Percentiles rank a stretch among this genome's conserved stretches.
Conservation (phyloP, 352 stramenopile genomes). For the Pythium sukuiense region DNA sequence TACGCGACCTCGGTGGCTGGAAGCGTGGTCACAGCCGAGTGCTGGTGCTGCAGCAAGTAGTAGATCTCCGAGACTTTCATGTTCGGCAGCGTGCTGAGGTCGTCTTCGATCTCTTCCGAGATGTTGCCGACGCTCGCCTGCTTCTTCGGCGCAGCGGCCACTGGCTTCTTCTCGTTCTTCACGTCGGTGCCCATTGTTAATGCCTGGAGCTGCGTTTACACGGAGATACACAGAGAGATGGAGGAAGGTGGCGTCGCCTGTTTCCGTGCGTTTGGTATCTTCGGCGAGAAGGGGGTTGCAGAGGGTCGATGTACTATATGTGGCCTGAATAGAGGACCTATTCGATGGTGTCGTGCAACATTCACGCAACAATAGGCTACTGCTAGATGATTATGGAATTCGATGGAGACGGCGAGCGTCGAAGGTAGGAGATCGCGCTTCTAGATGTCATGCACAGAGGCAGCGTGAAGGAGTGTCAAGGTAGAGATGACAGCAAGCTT, state of each 20-base stretch:
- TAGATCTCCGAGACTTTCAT: slow-evolving; percentile 77
- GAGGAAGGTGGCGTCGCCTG: background rate
- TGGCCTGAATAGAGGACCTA: background rate
- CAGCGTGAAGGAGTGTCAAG: background rate
- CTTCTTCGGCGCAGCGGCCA: slow-evolving; percentile 45
- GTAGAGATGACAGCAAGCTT: background rate
- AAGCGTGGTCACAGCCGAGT: slow-evolving; percentile 40
- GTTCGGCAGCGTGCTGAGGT: slow-evolving; percentile 72
- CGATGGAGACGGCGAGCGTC: background rate
- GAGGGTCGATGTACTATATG: slow-evolving; percentile 2
- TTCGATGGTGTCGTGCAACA: background rate
- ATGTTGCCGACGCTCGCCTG: slow-evolving; percentile 81
- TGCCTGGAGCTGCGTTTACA: background rate
- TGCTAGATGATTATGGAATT: background rate
- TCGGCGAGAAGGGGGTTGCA: slow-evolving; percentile 11
- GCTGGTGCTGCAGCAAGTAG: slow-evolving; percentile 78
- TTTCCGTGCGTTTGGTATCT: slow-evolving; percentile 11
- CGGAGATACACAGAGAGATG: slow-evolving; percentile 4
- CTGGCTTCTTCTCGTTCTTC: slow-evolving; percentile 22
- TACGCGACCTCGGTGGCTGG: slow-evolving; percentile 33
- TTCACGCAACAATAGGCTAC: background rate
- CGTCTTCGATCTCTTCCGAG: slow-evolving; percentile 86
- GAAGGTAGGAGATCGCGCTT: too few species aligned
- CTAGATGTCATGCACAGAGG: background rate
- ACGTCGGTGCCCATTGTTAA: slow-evolving; percentile 20